Conservation (phyloP, 352 stramenopile genomes). For the Pythium brassicae region DNA sequence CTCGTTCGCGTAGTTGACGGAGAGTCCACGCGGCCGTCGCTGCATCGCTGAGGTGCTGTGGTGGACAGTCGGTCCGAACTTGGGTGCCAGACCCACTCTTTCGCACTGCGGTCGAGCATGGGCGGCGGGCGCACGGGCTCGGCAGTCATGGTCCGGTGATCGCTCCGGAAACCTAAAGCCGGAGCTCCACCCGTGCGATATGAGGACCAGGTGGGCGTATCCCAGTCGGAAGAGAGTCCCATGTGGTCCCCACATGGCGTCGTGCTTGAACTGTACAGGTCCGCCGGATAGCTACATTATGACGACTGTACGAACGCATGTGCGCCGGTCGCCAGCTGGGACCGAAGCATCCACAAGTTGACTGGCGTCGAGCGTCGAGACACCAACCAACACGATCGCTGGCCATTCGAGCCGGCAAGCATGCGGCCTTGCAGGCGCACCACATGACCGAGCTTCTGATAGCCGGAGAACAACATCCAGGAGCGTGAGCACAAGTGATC, state of each 20-base stretch:
- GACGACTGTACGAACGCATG: not conserved
- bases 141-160: not conserved
- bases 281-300: not conserved
- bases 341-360: too few relatives aligned
- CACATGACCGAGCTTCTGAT: not conserved
- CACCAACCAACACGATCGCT: too few relatives aligned
- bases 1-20: constrained; percentile 42
- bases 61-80: not conserved
- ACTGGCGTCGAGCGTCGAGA: too few relatives aligned
- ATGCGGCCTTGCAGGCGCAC: not conserved
- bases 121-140: too few relatives aligned
- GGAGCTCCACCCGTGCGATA: not conserved
- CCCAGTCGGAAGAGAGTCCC: constrained; percentile 7
- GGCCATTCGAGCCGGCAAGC: not conserved
- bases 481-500: not conserved
- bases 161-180: not conserved
- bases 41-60: not conserved
- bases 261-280: not conserved
- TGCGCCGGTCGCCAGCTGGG: too few relatives aligned
- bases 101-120: not conserved
- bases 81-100: not conserved
- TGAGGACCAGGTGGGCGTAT: constrained; percentile 4
- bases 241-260: constrained; percentile 3
- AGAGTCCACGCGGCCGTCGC: constrained; percentile 42
- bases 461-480: not conserved